phyloP scores from a whole-genome alignment of 441 rosid genomes.

The Pelargonium citronellum region DNA sequence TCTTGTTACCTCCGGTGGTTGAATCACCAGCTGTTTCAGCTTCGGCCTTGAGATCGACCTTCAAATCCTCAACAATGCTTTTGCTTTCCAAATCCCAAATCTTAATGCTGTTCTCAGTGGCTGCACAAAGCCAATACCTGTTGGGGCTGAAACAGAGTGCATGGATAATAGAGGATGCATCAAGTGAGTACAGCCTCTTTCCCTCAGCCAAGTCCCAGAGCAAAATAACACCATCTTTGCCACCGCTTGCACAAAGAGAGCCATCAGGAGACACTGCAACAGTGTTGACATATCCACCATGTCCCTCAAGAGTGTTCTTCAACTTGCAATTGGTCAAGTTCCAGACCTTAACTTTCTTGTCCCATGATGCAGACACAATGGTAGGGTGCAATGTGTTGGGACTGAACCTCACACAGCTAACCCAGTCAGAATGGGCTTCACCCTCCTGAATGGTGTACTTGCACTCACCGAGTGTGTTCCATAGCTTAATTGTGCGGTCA shows the following conservation, averaged over 20 bases:
- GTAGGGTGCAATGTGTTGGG: slow-evolving; percentile 75
- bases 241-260: slow-evolving; percentile 88
- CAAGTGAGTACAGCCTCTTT: slow-evolving; percentile 77
- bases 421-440: slow-evolving; percentile 77
- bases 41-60: slow-evolving; percentile 87
- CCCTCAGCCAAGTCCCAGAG: slow-evolving; percentile 95
- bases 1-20: slow-evolving; percentile 34
- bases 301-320: slow-evolving; percentile 62
- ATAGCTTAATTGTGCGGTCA: slow-evolving; percentile 29
- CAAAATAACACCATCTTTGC: slow-evolving; percentile 81
- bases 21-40: slow-evolving; percentile 66
- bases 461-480: slow-evolving; percentile 30
- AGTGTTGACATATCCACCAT: slow-evolving; percentile 73
- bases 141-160: slow-evolving; percentile 88
- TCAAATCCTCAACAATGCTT: slow-evolving; percentile 84
- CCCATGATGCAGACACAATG: slow-evolving; percentile 79
- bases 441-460: slow-evolving; percentile 42
- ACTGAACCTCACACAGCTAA: slow-evolving; percentile 82
- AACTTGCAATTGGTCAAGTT: slow-evolving; percentile 83
- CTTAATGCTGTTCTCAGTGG: slow-evolving; percentile 80
- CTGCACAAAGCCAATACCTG: slow-evolving; percentile 96
- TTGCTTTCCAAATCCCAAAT: slow-evolving; percentile 97
- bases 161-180: slow-evolving; percentile 65
- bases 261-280: slow-evolving; percentile 97
- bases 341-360: slow-evolving; percentile 80